Conservation (phyloP, 2,329 filamentous ascomycete species). For the Pseudogymnoascus sp. region DNA sequence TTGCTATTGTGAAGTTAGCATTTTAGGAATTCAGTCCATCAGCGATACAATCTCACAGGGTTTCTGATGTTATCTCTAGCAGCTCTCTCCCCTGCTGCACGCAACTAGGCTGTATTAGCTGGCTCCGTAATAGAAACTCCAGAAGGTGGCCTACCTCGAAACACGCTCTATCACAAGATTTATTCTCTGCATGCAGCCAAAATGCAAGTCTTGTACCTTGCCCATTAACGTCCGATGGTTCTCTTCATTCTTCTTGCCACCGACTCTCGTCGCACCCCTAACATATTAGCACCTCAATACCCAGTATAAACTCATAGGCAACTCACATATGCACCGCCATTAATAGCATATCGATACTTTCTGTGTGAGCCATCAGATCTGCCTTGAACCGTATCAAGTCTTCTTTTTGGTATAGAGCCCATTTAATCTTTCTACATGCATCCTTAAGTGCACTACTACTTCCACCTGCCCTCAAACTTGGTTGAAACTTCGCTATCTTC, state of each 20-base stretch:
- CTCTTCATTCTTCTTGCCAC: constrained; percentile 12
- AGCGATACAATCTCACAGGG: constrained; percentile 8
- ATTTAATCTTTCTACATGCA: constrained; percentile 24
- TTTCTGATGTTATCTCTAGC: constrained; percentile 11
- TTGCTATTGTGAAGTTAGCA: constrained; percentile 3
- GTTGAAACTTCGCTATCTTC: constrained; percentile 25
- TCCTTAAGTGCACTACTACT: constrained; percentile 15
- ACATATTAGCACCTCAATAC: background rate
- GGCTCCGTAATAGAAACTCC: background rate
- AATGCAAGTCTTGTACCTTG: constrained; percentile 18
- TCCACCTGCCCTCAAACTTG: constrained; percentile 9
- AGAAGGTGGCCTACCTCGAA: constrained; percentile 2
- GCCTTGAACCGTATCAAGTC: constrained; percentile 23
- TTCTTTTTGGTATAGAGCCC: constrained; percentile 24
- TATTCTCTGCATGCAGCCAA: constrained; percentile 16
- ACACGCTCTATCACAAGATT: constrained; percentile 11
- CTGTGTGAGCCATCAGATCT: constrained; percentile 22
- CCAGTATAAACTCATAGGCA: background rate
- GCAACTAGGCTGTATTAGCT: background rate
- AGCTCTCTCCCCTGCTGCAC: constrained; percentile 12
- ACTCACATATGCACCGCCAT: constrained; percentile 22
- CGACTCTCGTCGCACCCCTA: background rate
- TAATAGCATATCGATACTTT: constrained; percentile 24
- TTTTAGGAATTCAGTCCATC: background rate
- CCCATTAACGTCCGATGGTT: constrained; percentile 9